phyloP scores from a whole-genome alignment of 495 filamentous ascomycete genomes.

The Penicillium paradoxum region DNA sequence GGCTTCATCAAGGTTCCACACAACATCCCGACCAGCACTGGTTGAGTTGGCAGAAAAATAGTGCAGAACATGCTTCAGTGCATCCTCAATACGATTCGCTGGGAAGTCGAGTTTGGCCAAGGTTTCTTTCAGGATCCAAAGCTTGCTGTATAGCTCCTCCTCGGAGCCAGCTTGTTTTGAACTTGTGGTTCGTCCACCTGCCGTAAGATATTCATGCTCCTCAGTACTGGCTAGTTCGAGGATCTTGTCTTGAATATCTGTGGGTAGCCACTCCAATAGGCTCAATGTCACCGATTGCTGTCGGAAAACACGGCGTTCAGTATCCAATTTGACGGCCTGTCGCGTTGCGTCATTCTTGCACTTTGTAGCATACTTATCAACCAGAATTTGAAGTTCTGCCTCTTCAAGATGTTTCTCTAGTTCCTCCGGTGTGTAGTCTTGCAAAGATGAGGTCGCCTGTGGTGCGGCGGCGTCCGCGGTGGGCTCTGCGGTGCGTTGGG shows the following conservation, averaged over 20 bases:
- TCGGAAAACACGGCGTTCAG: conserved; percentile 71
- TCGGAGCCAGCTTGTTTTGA: conserved; percentile 44
- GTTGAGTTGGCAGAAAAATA: conserved; percentile 49
- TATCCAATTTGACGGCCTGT: conserved; percentile 67
- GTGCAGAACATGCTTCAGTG: conserved; percentile 59
- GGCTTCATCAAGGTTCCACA: conserved; percentile 84
- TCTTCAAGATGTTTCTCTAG: conserved; percentile 78
- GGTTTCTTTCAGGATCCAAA: conserved; percentile 75
- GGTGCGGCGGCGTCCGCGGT: conserved; percentile 16
- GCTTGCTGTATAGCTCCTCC: conserved; percentile 66
- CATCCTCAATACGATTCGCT: conserved; percentile 54
- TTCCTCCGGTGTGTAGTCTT: conserved; percentile 70
- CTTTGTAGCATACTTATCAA: conserved; percentile 74
- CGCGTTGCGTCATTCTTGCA: conserved; percentile 61
- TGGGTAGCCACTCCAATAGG: conserved; percentile 71
- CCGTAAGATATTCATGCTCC: conserved; percentile 33
- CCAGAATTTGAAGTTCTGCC: conserved; percentile 72
- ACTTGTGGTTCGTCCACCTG: conserved; percentile 22
- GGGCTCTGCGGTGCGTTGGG: conserved; percentile 18
- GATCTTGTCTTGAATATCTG: conserved; percentile 71
- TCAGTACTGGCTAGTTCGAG: conserved; percentile 51
- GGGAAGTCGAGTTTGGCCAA: conserved; percentile 65
- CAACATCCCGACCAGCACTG: conserved; percentile 52
- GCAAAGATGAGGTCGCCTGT: conserved; percentile 29
- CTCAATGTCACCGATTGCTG: conserved; percentile 65